Evolutionary conservation across 2,329 filamentous ascomycete species (phyloP), one percentile per base, ranked within the genome.

Genomic region (Aureobasidium vineae): DNA sequence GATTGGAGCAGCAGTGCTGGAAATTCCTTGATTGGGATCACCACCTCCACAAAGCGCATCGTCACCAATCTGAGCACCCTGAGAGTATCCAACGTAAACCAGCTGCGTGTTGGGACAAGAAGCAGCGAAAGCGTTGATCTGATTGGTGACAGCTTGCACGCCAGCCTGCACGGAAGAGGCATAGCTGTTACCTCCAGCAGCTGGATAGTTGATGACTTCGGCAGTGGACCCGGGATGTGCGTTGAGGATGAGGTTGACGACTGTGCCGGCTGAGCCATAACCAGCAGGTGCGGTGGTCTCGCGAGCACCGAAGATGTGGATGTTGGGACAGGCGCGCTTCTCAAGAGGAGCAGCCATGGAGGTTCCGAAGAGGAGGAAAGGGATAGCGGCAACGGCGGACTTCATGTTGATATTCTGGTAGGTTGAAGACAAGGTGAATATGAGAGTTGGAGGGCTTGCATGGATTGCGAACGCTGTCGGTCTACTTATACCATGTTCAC

Each of bases 1-100:
- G 28, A 73, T 68, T 19, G 54, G 53, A 3, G 66, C 61, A 10
- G 80, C 79, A 7, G 82, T 81, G 59, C 79, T 81, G 26, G 75
- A 72, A 60, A 84, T 75, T 66, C 81, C 81, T 49, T 77, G 72
- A 63, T 81, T 82, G 5, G 76, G 73, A 66, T 83, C 83, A 5
- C 80, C 79, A 33, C 85, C 86, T 16, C 86, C 85, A 71, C 85
- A 88, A 47, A 87, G 76, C 7, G 85, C 85, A 70, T 86, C 84
- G 69, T 88, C 85, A 74, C 86, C 83, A 70, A 88, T 88, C 76
- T 88, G 84, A 49, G 82, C 85, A 53, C 86, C 86, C 82, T 87
- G 85, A 8, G 84, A 87, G 74, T 88, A 88, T 41, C 86, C 86
- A 43, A 88, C 83, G 38, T 88, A 75, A 6, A 88, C 84, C 40